phyloP scores from a whole-genome alignment of 306 rosid genomes.

The Inga leiocalycina region DNA sequence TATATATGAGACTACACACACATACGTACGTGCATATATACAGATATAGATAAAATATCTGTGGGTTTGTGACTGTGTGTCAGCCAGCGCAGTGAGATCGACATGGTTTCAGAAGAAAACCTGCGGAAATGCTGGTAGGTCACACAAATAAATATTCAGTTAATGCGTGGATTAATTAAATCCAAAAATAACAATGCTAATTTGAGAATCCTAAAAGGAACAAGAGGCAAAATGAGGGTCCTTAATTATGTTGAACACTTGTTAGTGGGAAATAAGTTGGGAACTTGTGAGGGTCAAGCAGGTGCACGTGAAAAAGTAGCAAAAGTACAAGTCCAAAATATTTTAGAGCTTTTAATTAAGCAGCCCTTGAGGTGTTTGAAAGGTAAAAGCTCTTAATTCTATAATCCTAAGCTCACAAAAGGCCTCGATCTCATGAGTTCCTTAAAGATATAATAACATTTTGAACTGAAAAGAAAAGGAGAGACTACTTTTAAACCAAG shows the following conservation, averaged over 20 bases:
- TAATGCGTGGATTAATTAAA: neutral
- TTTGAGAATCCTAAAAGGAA: neutral
- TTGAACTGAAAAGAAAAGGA: neutral
- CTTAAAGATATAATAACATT: neutral
- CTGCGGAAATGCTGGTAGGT: neutral
- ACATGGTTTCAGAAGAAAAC: neutral
- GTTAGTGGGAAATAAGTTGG: neutral
- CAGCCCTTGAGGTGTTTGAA: conserved; percentile 38
- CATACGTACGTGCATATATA: too few relatives aligned
- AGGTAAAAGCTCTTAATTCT: conserved; percentile 34
- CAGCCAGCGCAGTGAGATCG: neutral
- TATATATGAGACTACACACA: neutral
- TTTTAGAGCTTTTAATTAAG: conserved; percentile 5
- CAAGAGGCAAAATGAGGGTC: neutral
- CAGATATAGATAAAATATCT: too few relatives aligned
- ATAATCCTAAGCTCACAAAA: neutral
- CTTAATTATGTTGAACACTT: neutral
- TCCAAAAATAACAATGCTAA: neutral
- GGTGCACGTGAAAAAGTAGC: conserved; percentile 39
- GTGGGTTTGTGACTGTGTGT: neutral
- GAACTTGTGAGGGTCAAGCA: neutral
- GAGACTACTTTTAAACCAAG: neutral
- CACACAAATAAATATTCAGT: neutral
- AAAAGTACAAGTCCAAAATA: conserved; percentile 30
- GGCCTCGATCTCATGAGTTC: neutral